phyloP scores from a whole-genome alignment of 257 asterid genomes.

The Anisodus acutangulus region DNA sequence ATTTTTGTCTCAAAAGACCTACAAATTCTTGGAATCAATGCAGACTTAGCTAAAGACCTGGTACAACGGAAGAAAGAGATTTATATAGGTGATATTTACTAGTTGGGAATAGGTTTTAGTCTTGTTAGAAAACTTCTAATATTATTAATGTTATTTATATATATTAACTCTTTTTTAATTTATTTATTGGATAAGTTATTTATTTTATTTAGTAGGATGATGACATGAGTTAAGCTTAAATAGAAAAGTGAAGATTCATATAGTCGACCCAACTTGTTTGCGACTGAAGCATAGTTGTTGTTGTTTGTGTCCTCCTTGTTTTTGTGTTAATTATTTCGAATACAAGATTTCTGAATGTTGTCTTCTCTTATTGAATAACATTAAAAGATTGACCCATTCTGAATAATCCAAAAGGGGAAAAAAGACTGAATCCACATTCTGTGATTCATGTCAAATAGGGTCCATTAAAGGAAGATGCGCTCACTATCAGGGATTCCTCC shows the following conservation, averaged over 20 bases:
- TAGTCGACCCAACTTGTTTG: not conserved
- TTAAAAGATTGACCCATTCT: not conserved
- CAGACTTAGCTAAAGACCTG: not conserved
- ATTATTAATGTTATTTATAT: not conserved
- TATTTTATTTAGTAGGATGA: not conserved
- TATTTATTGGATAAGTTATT: not conserved
- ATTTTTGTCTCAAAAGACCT: not conserved
- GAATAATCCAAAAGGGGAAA: not conserved
- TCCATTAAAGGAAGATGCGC: not conserved
- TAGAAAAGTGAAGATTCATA: not conserved
- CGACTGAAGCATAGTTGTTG: not conserved
- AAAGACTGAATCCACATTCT: conserved; percentile 11
- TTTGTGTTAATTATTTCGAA: not conserved
- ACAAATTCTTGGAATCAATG: conserved; percentile 6
- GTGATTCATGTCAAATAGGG: not conserved
- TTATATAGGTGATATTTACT: not conserved
- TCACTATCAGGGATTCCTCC: not conserved
- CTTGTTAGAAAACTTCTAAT: conserved; percentile 1
- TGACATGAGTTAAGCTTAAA: conserved; percentile 13
- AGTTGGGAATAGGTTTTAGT: not conserved
- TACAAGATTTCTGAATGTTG: not conserved
- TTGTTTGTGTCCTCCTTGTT: not conserved
- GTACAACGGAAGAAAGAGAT: no score
- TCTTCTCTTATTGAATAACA: not conserved
- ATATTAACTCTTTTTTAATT: no score